Evolutionary conservation across 225 moss, liverwort and hornwort genomes (phyloP).

Genomic region (Anthoceros angustus): DNA sequence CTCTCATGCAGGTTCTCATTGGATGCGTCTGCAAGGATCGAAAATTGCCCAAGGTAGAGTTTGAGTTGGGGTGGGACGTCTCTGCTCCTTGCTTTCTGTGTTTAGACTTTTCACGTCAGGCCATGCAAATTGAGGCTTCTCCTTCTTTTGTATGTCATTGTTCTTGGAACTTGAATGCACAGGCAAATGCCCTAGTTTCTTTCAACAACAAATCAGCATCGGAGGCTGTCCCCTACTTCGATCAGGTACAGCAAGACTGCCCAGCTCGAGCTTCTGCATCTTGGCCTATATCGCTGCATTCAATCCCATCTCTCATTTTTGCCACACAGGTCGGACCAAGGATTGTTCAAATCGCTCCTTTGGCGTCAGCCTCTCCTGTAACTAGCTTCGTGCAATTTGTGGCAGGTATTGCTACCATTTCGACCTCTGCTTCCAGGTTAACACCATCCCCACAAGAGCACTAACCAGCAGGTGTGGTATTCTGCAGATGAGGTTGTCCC

Average conservation of each 20-base stretch:
- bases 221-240: conserved; percentile 91
- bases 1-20: conserved; percentile 88
- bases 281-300: not conserved
- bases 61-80: not conserved
- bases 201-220: conserved; percentile 91
- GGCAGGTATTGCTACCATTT: conserved; percentile 28
- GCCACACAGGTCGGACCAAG: conserved; percentile 63
- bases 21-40: conserved; percentile 57
- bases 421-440: not conserved
- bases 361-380: conserved; percentile 57
- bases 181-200: conserved; percentile 87
- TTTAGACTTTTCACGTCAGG: not conserved
- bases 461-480: not conserved
- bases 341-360: conserved; percentile 53
- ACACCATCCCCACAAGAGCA: not conserved
- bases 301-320: not conserved
- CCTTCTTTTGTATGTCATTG: not conserved
- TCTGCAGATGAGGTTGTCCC: conserved; percentile 69
- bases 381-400: conserved; percentile 62
- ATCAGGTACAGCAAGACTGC: conserved; percentile 23
- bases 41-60: conserved; percentile 56
- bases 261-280: not conserved
- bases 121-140: not conserved
- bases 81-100: not conserved
- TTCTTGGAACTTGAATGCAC: not conserved